Evolutionary conservation across 352 stramenopile species (phyloP).

Genomic region (Phytophthora quininea): DNA sequence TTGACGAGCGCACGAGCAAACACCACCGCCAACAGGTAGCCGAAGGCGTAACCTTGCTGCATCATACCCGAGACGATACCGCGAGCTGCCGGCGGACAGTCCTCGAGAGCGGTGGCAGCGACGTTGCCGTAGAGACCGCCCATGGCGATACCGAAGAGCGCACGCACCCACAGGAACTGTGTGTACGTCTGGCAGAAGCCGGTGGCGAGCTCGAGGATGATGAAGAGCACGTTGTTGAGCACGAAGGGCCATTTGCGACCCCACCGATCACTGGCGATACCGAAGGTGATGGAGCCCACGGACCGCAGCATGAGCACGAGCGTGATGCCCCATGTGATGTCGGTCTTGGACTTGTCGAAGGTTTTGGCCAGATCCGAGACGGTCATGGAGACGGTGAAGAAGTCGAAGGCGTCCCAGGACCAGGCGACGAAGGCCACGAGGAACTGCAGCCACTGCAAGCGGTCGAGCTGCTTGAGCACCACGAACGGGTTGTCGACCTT

Average conservation of each 20-base stretch:
- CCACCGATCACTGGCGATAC: slow-evolving; percentile 50
- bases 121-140: slow-evolving; percentile 56
- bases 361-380: slow-evolving; percentile 53
- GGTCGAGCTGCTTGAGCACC: slow-evolving; percentile 36
- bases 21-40: slow-evolving; percentile 47
- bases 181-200: slow-evolving; percentile 49
- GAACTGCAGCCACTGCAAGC: slow-evolving; percentile 49
- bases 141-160: slow-evolving; percentile 55
- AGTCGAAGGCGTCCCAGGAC: slow-evolving; percentile 65
- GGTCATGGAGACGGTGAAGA: slow-evolving; percentile 64
- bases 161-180: slow-evolving; percentile 42
- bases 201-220: slow-evolving; percentile 45
- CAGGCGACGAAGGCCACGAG: slow-evolving; percentile 44
- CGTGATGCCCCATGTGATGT: slow-evolving; percentile 66
- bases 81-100: slow-evolving; percentile 44
- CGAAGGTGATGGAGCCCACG: slow-evolving; percentile 49
- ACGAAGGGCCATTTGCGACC: slow-evolving; percentile 51
- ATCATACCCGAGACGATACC: slow-evolving; percentile 61
- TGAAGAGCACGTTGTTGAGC: slow-evolving; percentile 52
- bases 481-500: slow-evolving; percentile 36
- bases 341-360: slow-evolving; percentile 48
- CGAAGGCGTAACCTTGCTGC: slow-evolving; percentile 57
- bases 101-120: slow-evolving; percentile 49
- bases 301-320: slow-evolving; percentile 61
- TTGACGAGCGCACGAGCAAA: slow-evolving; percentile 44